Percentiles rank a stretch among this genome's conserved stretches.
Evolutionary conservation across 2,329 filamentous ascomycete genomes (phyloP).

Genomic region (Paradendryphiella salina): DNA sequence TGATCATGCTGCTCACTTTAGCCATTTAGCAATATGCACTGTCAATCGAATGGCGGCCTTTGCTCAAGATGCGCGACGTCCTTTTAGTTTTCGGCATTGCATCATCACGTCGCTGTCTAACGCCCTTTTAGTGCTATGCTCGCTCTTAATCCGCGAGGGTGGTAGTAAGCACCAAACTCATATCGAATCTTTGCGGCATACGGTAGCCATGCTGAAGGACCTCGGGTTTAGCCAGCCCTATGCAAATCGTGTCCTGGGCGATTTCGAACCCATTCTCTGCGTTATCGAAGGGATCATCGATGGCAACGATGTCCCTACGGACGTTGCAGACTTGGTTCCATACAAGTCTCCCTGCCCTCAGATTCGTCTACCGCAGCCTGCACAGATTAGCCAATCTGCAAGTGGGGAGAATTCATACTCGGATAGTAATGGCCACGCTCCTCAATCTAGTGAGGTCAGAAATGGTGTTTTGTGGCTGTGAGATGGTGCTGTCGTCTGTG

Average conservation of each 20-base stretch:
- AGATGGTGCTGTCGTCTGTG: neutral
- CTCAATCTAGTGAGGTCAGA: neutral
- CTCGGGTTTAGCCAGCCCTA: conserved; percentile 18
- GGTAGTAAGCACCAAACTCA: conserved; percentile 5
- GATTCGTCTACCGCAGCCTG: neutral
- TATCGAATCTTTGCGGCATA: conserved; percentile 18
- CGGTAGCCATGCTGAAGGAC: conserved; percentile 18
- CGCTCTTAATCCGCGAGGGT: conserved; percentile 24
- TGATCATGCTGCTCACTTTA: conserved; percentile 15
- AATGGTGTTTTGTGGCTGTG: neutral
- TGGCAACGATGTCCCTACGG: conserved; percentile 11
- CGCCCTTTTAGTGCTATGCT: conserved; percentile 27
- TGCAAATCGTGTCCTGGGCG: conserved; percentile 27
- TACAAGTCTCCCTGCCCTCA: conserved; percentile 25
- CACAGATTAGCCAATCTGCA: neutral
- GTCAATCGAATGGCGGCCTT: conserved; percentile 18
- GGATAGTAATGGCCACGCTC: neutral
- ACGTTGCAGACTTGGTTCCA: conserved; percentile 29
- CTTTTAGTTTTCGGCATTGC: conserved; percentile 21
- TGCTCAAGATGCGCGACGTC: conserved; percentile 3
- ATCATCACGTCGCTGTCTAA: conserved; percentile 23
- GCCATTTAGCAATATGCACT: conserved; percentile 22
- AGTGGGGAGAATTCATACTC: neutral
- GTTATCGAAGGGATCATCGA: conserved; percentile 10
- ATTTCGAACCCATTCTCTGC: conserved; percentile 23